Base-by-base conservation (phyloP, 495 filamentous ascomycete genomes). In the Neurospora sp. region DNA sequence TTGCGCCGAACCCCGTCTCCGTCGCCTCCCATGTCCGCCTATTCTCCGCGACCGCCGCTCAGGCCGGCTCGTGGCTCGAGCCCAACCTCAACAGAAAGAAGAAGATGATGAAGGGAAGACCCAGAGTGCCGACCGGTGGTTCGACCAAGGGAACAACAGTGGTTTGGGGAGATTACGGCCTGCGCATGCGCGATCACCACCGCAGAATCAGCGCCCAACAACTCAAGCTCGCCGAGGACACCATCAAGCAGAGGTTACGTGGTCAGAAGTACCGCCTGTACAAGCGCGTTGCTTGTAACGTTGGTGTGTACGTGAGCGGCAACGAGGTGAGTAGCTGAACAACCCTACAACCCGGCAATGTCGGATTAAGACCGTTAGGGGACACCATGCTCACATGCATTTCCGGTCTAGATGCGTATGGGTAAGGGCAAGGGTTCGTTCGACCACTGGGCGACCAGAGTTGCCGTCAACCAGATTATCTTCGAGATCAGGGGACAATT, bases 391-490 rank as follows among this genome's bases (percentile, higher is more conserved):
- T 80, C 72, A 80, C 72, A 20, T 77, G 59, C 76, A 53, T 4
- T 39, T 42, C 6, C 61, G 9, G 73, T 27, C 27, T 70, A 89
- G 88, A 83, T 90, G 76, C 91, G 96, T 86, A 99, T 99, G 96
- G 96, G 96, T 82, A 98, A 97, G 85, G 96, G 96, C 81, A 99
- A 98, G 84, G 96, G 96, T 75, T 91, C 89, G 74, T 98, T 98
- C 82, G 96, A 98, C 82, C 92, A 96, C 83, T 99, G 96, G 96
- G 93, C 95, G 38, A 86, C 91, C 18, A 89, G 94, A 77, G 89
- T 97, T 73, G 89, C 92, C 14, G 92, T 98, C 71, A 95, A 91
- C 81, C 91, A 93, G 80, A 86, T 99, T 46, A 85, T 98, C 18
- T 93, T 99, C 74, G 96, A 99, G 83, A 83, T 99, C 73, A 94